phyloP scores from a whole-genome alignment of 805 yeast species.

The Kuraishia ogatae region DNA sequence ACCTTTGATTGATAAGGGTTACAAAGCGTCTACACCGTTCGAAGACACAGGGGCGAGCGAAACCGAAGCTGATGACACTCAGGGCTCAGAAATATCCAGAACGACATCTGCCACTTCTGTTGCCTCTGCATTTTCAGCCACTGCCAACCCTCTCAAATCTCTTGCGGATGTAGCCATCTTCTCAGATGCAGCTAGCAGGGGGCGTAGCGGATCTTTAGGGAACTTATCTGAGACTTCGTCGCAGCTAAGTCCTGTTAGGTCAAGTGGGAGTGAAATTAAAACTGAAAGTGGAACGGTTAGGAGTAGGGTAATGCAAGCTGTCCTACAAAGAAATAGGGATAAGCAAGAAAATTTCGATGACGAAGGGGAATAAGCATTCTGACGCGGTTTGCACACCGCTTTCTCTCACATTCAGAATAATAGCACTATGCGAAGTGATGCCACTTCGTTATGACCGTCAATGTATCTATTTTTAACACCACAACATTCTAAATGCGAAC shows the following conservation, averaged over 20 bases:
- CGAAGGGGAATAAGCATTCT: background rate
- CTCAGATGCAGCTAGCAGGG: constrained; percentile 18
- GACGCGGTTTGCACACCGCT: background rate
- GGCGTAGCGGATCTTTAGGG: background rate
- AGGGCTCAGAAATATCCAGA: constrained; percentile 10
- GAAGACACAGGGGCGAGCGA: constrained; percentile 10
- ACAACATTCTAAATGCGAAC: too few relatives aligned
- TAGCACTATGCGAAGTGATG: too few relatives aligned
- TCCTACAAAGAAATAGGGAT: background rate
- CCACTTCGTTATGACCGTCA: too few relatives aligned
- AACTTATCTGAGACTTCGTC: background rate
- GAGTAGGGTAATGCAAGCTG: background rate
- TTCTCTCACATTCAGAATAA: too few relatives aligned
- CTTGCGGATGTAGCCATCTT: constrained; percentile 23
- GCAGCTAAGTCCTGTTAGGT: background rate
- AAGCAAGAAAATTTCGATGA: background rate
- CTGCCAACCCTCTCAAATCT: constrained; percentile 14
- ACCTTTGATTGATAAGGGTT: background rate
- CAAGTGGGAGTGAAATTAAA: background rate
- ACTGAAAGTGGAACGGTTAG: background rate
- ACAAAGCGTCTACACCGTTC: constrained; percentile 8
- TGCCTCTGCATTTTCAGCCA: constrained; percentile 5
- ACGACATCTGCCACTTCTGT: background rate
- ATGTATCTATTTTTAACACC: too few relatives aligned
- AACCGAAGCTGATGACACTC: constrained; percentile 13